phyloP scores from a whole-genome alignment of 2,329 filamentous ascomycete genomes.

The Cytospora piceae region DNA sequence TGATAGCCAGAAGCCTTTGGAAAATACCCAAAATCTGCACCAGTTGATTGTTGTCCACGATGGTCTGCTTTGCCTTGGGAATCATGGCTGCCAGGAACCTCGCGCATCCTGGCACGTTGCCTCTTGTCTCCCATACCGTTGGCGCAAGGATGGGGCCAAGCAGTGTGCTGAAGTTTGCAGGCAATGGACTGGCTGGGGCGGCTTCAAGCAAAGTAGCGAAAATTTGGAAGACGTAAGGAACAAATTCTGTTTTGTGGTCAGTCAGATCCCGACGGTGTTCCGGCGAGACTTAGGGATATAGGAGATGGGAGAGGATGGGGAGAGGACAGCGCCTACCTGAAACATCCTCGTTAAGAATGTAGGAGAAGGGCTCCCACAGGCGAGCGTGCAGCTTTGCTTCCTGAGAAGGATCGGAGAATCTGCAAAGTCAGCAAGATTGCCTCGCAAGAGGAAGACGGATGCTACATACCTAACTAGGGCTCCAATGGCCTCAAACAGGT shows the following conservation, averaged over 20 bases:
- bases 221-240: slow-evolving; percentile 95
- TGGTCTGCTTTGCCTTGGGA: slow-evolving; percentile 71
- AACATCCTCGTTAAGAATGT: slow-evolving; percentile 79
- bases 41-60: slow-evolving; percentile 78
- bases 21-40: slow-evolving; percentile 94
- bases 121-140: slow-evolving; percentile 86
- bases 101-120: slow-evolving; percentile 90
- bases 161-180: slow-evolving; percentile 78
- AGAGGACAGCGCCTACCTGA: slow-evolving; percentile 60
- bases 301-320: background rate
- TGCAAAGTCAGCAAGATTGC: slow-evolving; percentile 37
- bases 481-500: slow-evolving; percentile 92
- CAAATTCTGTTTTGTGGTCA: slow-evolving; percentile 70
- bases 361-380: slow-evolving; percentile 82
- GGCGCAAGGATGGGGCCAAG: slow-evolving; percentile 79
- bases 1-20: slow-evolving; percentile 81
- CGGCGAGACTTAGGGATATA: background rate
- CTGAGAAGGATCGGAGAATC: slow-evolving; percentile 68
- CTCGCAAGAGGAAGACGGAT: background rate
- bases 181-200: slow-evolving; percentile 77
- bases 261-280: slow-evolving; percentile 21
- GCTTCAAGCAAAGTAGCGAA: slow-evolving; percentile 88
- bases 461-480: slow-evolving; percentile 71
- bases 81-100: slow-evolving; percentile 85
- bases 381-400: slow-evolving; percentile 76